phyloP scores from a whole-genome alignment of 495 filamentous ascomycete genomes.

The Schizothecium vesticola region DNA sequence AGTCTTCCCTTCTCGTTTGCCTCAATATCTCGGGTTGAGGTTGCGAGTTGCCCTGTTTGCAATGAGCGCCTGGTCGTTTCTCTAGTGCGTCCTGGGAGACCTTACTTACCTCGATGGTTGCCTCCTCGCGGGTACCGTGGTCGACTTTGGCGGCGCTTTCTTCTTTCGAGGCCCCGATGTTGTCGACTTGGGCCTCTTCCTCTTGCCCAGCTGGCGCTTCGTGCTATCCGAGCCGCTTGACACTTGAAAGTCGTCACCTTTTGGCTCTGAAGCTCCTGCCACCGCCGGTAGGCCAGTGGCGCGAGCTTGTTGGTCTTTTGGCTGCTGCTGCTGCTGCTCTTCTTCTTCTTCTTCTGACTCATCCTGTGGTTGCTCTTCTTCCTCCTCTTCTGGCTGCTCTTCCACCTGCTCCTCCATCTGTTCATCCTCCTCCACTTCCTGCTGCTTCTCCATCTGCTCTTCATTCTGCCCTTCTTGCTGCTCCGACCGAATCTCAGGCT shows the following conservation, averaged over 20 bases:
- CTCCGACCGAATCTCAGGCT: too few species aligned
- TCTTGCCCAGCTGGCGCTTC: neutral
- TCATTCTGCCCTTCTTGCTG: too few species aligned
- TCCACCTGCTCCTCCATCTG: too few species aligned
- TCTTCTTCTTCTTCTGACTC: neutral
- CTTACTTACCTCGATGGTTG: neutral
- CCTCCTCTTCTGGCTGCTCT: too few species aligned
- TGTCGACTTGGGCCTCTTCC: neutral
- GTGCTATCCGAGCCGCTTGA: neutral
- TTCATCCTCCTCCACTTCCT: too few species aligned
- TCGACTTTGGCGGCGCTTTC: neutral
- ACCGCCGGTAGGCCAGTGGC: too few species aligned
- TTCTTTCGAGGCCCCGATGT: neutral
- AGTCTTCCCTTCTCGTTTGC: neutral
- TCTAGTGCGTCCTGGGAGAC: neutral
- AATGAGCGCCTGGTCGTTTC: neutral
- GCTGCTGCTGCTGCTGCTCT: too few species aligned
- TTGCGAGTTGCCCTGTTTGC: neutral
- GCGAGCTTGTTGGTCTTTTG: too few species aligned
- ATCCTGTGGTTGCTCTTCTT: too few species aligned
- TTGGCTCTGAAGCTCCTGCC: too few species aligned
- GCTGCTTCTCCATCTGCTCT: too few species aligned
- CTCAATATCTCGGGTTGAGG: neutral
- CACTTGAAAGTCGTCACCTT: too few species aligned
- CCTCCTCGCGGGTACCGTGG: neutral